Base-by-base conservation (phyloP, 1,139 yeast species). In the Spathaspora jeffriesii region DNA sequence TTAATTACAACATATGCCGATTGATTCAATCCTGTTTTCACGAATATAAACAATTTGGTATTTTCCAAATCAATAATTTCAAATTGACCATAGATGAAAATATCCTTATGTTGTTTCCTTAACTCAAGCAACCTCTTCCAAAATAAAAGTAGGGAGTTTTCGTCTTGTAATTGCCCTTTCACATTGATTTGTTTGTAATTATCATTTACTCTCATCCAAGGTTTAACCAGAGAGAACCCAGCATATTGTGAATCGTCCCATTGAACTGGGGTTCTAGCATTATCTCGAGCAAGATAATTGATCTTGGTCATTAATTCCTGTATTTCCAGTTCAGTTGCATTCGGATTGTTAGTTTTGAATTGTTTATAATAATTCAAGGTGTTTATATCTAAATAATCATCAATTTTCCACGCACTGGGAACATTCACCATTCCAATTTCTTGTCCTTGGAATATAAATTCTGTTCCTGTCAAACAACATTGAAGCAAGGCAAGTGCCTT, bases 401-500 rank as follows among this genome's bases (percentile, higher is more conserved):
- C 67, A 44, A 79, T 64, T 22, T 68, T 67, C 83, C 84, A 77
- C 30, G 60, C 56, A 44, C 59, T 52, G 28, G 75, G 72, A 27
- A 77, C 61, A 57, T 81, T 81, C 42, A 71, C 69, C 79, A 76
- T 78, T 36, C 81, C 85, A 49, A 81, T 68, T 58, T 81, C 85
- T 58, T 81, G 85, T 44, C 85, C 85, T 59, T 81, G 84, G 60
- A 80, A 81, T 36, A 81, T 63, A 61, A 70, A 81, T 50, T 79
- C 64, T 8, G 85, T 80, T 41, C 86, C 86, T 17, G 82, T 74
- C 53, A 78, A 68, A 8, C 80, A 54, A 10, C 71, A 53, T 53
- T 74, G 73, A 55, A 80, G 62, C 47, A 76, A 53, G 6, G 82
- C 71, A 50, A 81, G 58, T 58, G 79, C 63, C 59, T 81, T 79